Conservation (phyloP, 1,284 basidiomycete genomes). For the Melampsora americana region DNA sequence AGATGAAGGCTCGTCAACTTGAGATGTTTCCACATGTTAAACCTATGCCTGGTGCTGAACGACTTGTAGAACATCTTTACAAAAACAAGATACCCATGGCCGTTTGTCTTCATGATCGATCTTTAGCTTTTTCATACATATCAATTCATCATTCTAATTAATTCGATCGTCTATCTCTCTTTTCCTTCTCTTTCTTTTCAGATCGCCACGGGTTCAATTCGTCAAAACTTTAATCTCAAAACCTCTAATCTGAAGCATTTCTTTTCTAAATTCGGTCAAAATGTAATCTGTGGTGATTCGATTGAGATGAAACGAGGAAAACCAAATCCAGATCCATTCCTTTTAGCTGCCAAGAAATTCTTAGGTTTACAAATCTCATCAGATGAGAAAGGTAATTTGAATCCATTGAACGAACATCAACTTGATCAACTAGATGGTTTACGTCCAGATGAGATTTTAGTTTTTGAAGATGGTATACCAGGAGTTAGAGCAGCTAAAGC, state of each 20-base stretch:
- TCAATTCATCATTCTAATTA: background rate
- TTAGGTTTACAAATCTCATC: conserved; percentile 47
- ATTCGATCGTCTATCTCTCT: background rate
- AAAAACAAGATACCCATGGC: conserved; percentile 52
- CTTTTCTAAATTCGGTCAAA: conserved; percentile 50
- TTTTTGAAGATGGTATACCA: conserved; percentile 52
- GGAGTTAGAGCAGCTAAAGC: conserved; percentile 34
- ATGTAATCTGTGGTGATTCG: conserved; percentile 53
- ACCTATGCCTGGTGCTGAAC: conserved; percentile 52
- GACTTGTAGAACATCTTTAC: conserved; percentile 52
- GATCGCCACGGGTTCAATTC: conserved; percentile 53
- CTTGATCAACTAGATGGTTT: conserved; percentile 48
- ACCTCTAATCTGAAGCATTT: conserved; percentile 48
- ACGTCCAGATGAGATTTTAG: conserved; percentile 51
- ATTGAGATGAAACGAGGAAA: conserved; percentile 50
- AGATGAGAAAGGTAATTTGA: conserved; percentile 45
- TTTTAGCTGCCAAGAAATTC: conserved; percentile 52
- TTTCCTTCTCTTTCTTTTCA: conserved; percentile 12
- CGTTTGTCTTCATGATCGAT: conserved; percentile 7
- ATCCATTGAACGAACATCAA: conserved; percentile 32
- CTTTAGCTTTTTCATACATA: background rate
- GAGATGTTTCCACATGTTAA: conserved; percentile 51
- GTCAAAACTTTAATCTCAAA: conserved; percentile 52
- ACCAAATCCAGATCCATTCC: conserved; percentile 53
- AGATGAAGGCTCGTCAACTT: conserved; percentile 10